Evolutionary conservation across 2,329 filamentous ascomycete genomes (phyloP).

Genomic region (Sphaerostilbella broomeana): DNA sequence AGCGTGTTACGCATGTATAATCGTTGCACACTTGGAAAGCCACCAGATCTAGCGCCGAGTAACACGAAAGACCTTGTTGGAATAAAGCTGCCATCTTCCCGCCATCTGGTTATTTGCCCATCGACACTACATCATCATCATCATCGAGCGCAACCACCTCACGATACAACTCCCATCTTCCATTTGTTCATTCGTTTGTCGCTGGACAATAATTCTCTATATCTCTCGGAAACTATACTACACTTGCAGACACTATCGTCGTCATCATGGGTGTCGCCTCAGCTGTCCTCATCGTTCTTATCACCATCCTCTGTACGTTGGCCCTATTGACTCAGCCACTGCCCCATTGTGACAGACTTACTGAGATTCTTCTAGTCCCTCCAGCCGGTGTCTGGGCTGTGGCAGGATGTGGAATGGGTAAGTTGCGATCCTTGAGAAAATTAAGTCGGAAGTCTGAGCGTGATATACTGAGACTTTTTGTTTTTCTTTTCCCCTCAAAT

Average conservation of each 20-base stretch:
- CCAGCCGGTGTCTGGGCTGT: slow-evolving; percentile 58
- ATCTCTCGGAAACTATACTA: neutral
- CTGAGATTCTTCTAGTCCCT: slow-evolving; percentile 54
- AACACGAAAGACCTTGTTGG: too few species aligned
- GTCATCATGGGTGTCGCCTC: slow-evolving; percentile 43
- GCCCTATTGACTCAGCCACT: too few species aligned
- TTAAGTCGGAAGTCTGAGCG: neutral
- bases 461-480: slow-evolving; percentile 19
- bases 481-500: too few species aligned
- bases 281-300: slow-evolving; percentile 42
- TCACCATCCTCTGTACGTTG: slow-evolving; percentile 47
- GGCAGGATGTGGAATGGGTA: slow-evolving; percentile 55
- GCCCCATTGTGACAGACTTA: too few species aligned
- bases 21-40: too few species aligned
- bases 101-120: neutral
- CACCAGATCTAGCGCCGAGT: too few species aligned
- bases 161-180: too few species aligned
- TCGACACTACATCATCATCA: neutral
- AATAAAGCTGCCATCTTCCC: slow-evolving; percentile 3
- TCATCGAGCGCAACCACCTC: neutral
- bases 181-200: too few species aligned
- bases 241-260: slow-evolving; percentile 8
- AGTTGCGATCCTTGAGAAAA: slow-evolving; percentile 16
- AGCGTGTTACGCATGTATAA: slow-evolving; percentile 12
- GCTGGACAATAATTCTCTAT: too few species aligned